A percentile compares a stretch with the other conserved stretches of the same genome.
phyloP scores from a whole-genome alignment of 2,329 filamentous ascomycete species.

The Sarocladium kiliense region DNA sequence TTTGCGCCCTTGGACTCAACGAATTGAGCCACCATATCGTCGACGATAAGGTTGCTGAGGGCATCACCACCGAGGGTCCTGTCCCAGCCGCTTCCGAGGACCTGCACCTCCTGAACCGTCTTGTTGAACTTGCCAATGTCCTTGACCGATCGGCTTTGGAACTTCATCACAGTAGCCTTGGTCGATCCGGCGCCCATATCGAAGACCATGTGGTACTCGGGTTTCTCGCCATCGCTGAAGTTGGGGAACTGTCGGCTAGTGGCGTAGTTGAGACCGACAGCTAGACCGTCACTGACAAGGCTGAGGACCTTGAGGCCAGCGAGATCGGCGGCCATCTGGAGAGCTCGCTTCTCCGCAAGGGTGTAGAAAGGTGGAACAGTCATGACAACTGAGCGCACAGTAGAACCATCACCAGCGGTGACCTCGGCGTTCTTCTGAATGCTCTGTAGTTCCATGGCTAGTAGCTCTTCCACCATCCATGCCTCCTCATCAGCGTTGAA shows the following conservation, averaged over 20 bases:
- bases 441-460: conserved; percentile 95
- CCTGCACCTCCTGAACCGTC: conserved; percentile 91
- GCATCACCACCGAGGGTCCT: conserved; percentile 82
- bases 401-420: conserved; percentile 69
- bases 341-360: conserved; percentile 79
- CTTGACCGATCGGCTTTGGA: conserved; percentile 86
- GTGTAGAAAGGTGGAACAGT: conserved; percentile 91
- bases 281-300: conserved; percentile 82
- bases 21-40: conserved; percentile 83
- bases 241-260: conserved; percentile 85
- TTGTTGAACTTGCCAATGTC: conserved; percentile 92
- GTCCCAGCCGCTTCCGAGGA: conserved; percentile 84
- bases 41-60: conserved; percentile 80
- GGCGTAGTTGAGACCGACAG: conserved; percentile 93
- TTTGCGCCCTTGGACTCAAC: conserved; percentile 63
- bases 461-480: conserved; percentile 82
- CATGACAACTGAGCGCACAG: conserved; percentile 77
- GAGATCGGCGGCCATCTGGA: conserved; percentile 78
- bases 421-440: conserved; percentile 83
- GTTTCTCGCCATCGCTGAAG: conserved; percentile 74
- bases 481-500: conserved; percentile 57
- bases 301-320: conserved; percentile 83
- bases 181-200: conserved; percentile 97
- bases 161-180: conserved; percentile 82
- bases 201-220: conserved; percentile 89